phyloP scores from a whole-genome alignment of 2,329 filamentous ascomycete species.

The Colletotrichum liaoningense region DNA sequence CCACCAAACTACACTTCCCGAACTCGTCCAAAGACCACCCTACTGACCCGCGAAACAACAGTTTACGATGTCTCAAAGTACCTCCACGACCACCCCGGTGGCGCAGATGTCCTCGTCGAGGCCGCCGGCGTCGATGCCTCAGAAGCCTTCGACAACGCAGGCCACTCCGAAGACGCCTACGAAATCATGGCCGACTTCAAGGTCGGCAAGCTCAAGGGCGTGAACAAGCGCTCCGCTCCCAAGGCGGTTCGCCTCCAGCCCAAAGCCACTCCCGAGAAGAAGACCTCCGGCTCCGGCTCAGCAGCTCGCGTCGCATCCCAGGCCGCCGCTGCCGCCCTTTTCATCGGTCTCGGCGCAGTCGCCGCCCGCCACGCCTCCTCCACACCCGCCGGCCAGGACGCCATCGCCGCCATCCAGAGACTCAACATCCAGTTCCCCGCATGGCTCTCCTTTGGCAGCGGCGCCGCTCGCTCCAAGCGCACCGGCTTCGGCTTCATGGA shows the following conservation, averaged over 20 bases:
- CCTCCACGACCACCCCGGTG: conserved; percentile 73
- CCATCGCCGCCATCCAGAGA: conserved; percentile 32
- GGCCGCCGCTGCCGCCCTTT: conserved; percentile 36
- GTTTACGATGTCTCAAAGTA: conserved; percentile 71
- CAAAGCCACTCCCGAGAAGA: conserved; percentile 12
- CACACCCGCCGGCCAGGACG: conserved; percentile 30
- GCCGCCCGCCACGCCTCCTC: conserved; percentile 38
- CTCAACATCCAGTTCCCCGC: conserved; percentile 30
- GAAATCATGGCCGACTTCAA: conserved; percentile 53
- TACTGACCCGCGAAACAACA: conserved; percentile 38
- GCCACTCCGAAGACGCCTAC: conserved; percentile 75
- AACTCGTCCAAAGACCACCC: background rate
- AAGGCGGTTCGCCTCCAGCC: conserved; percentile 40
- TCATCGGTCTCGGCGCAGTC: conserved; percentile 38
- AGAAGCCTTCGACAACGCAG: conserved; percentile 85
- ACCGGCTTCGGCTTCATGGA: conserved; percentile 48
- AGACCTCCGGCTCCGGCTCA: conserved; percentile 13
- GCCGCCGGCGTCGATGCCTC: conserved; percentile 83
- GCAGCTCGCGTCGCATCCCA: conserved; percentile 26
- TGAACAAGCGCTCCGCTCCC: conserved; percentile 36
- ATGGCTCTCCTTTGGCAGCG: conserved; percentile 11
- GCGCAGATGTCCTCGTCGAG: conserved; percentile 81
- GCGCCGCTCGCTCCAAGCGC: conserved; percentile 25
- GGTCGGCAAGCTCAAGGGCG: conserved; percentile 52
- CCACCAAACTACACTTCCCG: background rate